phyloP scores from a whole-genome alignment of 2,329 filamentous ascomycete species.

The Cordyceps javanica region DNA sequence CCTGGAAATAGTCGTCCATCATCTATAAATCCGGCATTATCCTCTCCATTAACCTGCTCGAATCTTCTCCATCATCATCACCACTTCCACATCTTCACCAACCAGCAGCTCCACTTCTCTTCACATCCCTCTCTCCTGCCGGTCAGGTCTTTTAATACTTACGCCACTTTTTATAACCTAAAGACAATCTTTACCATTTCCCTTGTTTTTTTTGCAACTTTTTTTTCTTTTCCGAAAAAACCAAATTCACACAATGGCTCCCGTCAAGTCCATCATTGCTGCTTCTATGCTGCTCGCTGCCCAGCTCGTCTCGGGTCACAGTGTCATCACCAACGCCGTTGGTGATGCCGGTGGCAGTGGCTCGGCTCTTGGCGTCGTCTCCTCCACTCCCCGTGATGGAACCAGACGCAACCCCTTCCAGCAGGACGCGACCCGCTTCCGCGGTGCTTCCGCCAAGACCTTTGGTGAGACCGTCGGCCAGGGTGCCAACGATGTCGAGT shows the following conservation, averaged over 20 bases:
- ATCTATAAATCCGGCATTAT: constrained; percentile 8
- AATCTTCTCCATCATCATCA: constrained; percentile 12
- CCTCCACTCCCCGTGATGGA: constrained; percentile 54
- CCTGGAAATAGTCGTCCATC: not conserved
- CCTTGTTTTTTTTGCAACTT: not conserved
- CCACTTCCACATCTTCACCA: constrained; percentile 7
- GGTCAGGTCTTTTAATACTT: constrained; percentile 9
- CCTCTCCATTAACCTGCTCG: constrained; percentile 7
- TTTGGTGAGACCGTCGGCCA: constrained; percentile 53
- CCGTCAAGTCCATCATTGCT: constrained; percentile 28
- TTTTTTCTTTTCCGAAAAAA: not conserved
- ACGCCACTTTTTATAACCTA: not conserved
- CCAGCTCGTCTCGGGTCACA: constrained; percentile 54
- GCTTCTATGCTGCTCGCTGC: constrained; percentile 47
- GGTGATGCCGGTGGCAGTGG: constrained; percentile 53
- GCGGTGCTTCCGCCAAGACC: constrained; percentile 42
- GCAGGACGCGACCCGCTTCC: constrained; percentile 58
- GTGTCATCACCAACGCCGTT: constrained; percentile 51
- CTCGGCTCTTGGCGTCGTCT: constrained; percentile 45
- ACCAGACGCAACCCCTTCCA: constrained; percentile 57
- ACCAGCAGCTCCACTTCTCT: constrained; percentile 3
- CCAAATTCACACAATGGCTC: constrained; percentile 21
- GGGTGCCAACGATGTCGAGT: constrained; percentile 51
- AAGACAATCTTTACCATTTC: not conserved
- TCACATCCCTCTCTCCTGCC: constrained; percentile 4